Evolutionary conservation across 768 basidiomycete genomes (phyloP).

Genomic region (Strobilomyces echinocephalus): DNA sequence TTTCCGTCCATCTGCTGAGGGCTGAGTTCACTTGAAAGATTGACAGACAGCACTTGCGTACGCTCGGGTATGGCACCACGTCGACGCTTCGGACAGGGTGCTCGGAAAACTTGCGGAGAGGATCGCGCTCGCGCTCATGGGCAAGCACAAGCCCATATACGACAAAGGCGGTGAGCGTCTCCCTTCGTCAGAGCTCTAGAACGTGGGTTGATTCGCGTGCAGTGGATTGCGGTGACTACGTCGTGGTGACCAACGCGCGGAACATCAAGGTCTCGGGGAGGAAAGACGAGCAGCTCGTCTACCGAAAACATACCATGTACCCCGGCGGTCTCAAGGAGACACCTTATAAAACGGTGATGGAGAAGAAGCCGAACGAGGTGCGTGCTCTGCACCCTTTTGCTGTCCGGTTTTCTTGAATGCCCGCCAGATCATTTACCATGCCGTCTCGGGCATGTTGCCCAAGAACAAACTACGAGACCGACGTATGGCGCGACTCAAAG

Average conservation of each 20-base stretch:
- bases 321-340: constrained; percentile 93
- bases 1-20: background rate
- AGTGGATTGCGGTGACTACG: constrained; percentile 99
- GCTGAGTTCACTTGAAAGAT: background rate
- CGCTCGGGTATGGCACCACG: constrained; percentile 94
- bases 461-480: constrained; percentile 94
- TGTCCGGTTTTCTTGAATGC: background rate
- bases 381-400: constrained; percentile 23
- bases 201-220: background rate
- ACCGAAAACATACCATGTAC: constrained; percentile 86
- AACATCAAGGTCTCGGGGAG: constrained; percentile 83
- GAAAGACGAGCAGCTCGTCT: constrained; percentile 83
- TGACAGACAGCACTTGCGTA: constrained; percentile 89
- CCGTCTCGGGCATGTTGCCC: constrained; percentile 97
- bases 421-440: constrained; percentile 84
- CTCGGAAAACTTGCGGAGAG: constrained; percentile 92
- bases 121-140: constrained; percentile 95
- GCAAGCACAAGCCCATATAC: constrained; percentile 97
- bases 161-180: constrained; percentile 73
- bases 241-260: constrained; percentile 87
- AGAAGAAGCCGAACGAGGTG: constrained; percentile 85
- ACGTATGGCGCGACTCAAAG: constrained; percentile 80
- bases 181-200: background rate
- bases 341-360: constrained; percentile 79
- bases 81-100: constrained; percentile 85